Evolutionary conservation across 108 stramenopile species (phyloP), one percentile per base, ranked within the genome.

Genomic region (Cyclotella kingstonii): DNA sequence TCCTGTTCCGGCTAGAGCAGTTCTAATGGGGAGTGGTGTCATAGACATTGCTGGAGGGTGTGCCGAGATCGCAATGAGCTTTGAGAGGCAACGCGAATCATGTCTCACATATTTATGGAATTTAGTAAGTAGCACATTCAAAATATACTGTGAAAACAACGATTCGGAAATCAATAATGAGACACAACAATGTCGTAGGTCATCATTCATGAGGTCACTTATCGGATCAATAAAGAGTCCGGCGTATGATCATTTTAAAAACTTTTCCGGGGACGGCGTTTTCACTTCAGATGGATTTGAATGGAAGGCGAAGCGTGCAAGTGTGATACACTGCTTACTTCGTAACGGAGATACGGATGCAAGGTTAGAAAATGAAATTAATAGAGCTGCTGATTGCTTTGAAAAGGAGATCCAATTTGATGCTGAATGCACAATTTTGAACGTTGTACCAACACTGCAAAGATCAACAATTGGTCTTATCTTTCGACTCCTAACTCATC

Each of bases 281-380:
- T 96, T 96, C 67, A 94, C 95, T 1, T 86, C 93, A 5, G 79
- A 96, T 70, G 93, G 93, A n/a, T 46, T 69, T 3, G 93, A 91
- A 44, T 96, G 95, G 95, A 87, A 87, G 46, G 77, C 82, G 6
- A 96, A 96, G 64, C 87, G 95, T 27, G 81, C 83, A 8, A 76
- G 85, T 25, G 93, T 96, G 9, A 60, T 89, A 17, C 93, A 96
- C 56, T 80, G 81, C 49, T 56, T 96, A 26, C 50, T 61, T 44
- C 73, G 31, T 28, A 66, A 48, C 23, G 27, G 66, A 17, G 26
- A 62, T 12, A 58, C 50, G 17, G 54, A 63, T 60, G 49, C 29
- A 22, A 50, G 57, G 43, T 54, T 87, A 40, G 85, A 86, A 63
- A 19, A 27, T 12, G 85, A 88, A 50, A 78, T 80, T 0, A 83